Conservation (phyloP, 202 grass and related monocot genomes). For the Panicum virgatum region DNA sequence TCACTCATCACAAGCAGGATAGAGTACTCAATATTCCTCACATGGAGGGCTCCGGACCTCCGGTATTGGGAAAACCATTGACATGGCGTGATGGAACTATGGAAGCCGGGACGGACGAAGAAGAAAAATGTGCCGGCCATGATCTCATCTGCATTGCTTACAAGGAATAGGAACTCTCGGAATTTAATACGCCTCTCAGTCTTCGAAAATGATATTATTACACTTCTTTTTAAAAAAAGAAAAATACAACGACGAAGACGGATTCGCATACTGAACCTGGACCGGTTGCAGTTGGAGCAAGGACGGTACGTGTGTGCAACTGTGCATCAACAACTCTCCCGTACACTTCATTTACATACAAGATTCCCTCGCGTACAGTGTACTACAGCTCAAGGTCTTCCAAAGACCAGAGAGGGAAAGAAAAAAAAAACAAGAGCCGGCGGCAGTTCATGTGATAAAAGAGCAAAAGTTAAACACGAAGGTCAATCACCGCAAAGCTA, state of each 20-base stretch:
- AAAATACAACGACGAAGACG: neutral
- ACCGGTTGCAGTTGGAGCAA: neutral
- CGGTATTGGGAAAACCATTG: slow-evolving; percentile 11
- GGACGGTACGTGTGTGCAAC: slow-evolving; percentile 3
- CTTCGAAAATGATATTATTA: neutral
- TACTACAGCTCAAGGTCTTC: neutral
- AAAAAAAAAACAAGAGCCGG: neutral
- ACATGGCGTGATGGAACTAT: neutral
- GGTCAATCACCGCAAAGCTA: slow-evolving; percentile 6
- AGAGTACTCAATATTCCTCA: no score
- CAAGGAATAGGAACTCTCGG: neutral
- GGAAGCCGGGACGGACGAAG: neutral
- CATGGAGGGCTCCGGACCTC: neutral
- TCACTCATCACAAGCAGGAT: no score
- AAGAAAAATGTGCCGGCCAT: neutral
- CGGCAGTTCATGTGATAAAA: neutral
- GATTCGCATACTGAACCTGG: neutral
- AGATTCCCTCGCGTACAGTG: slow-evolving; percentile 5
- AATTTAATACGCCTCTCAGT: neutral
- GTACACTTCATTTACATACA: neutral
- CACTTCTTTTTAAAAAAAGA: neutral
- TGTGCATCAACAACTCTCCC: neutral
- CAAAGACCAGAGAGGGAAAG: neutral
- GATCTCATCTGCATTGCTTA: slow-evolving; percentile 21
- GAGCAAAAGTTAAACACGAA: neutral